A percentile compares a stretch with the other conserved stretches of the same genome.
phyloP scores from a whole-genome alignment of 1,284 basidiomycete species.

The Melampsora medusae region DNA sequence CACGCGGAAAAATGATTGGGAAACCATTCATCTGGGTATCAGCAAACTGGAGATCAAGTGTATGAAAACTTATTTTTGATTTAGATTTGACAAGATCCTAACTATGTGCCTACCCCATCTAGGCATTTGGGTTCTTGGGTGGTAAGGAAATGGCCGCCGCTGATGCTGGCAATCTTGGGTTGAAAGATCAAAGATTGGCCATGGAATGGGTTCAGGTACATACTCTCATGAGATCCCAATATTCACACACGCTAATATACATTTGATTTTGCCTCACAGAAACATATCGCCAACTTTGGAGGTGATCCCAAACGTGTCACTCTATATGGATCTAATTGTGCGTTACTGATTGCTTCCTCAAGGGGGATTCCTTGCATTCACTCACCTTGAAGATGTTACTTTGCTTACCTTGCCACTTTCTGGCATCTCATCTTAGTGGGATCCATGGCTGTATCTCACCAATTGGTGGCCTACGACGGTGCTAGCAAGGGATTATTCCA shows the following conservation, averaged over 20 bases:
- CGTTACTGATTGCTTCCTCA: neutral
- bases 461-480: neutral
- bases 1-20: neutral
- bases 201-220: conserved; percentile 27
- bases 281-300: conserved; percentile 1
- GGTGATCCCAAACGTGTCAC: neutral
- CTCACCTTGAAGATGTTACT: neutral
- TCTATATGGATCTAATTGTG: neutral
- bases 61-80: neutral
- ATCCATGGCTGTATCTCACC: neutral
- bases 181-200: conserved; percentile 30
- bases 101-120: too few species aligned
- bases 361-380: neutral
- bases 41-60: conserved; percentile 6
- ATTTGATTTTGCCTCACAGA: neutral
- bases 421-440: neutral
- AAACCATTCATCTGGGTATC: neutral
- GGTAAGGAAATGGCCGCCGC: conserved; percentile 18
- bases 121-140: conserved; percentile 30
- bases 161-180: conserved; percentile 17
- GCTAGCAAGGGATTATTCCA: neutral
- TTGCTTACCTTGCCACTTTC: too few species aligned
- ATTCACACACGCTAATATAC: too few species aligned
- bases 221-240: neutral
- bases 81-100: neutral